These are phyloP conservation scores for Colletotrichum sp. DNA, from an alignment of 2,329 filamentous ascomycete species.

Conservation along the genomic window DNA sequence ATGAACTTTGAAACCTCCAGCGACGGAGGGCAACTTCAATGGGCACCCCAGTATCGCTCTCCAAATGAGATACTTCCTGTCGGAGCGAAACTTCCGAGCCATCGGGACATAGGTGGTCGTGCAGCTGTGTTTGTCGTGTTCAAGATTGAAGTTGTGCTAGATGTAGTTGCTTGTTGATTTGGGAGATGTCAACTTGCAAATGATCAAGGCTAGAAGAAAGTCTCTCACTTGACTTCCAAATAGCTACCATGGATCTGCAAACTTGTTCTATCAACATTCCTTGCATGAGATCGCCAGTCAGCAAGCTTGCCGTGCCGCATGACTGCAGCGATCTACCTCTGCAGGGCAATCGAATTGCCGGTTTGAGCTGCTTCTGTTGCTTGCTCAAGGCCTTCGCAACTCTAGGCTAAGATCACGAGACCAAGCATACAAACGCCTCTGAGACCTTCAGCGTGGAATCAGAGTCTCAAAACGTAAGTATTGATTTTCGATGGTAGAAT, in stretches of 20 bases:
- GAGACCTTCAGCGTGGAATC: no score
- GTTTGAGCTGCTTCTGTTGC: background rate
- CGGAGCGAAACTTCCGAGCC: background rate
- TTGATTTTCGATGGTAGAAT: no score
- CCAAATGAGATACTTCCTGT: background rate
- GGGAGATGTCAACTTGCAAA: background rate
- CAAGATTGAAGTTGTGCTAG: background rate
- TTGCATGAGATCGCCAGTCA: background rate
- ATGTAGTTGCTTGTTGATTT: background rate
- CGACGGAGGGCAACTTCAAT: background rate
- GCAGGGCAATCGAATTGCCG: background rate
- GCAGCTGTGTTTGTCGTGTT: background rate
- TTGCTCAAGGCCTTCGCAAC: background rate
- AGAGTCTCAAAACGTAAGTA: no score
- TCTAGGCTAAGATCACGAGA: no score
- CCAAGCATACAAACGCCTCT: no score
- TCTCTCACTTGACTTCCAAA: background rate
- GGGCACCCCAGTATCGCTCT: background rate
- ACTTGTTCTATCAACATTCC: background rate
- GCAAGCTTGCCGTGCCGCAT: background rate
- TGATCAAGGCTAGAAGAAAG: background rate
- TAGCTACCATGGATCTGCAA: background rate
- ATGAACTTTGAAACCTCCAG: background rate
- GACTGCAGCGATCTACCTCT: background rate
- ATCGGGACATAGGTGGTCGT: background rate